These are phyloP conservation scores for Cetraspora pellucida DNA, from an alignment of 192 early-diverging fungal genomes.

Conservation along the genomic window DNA sequence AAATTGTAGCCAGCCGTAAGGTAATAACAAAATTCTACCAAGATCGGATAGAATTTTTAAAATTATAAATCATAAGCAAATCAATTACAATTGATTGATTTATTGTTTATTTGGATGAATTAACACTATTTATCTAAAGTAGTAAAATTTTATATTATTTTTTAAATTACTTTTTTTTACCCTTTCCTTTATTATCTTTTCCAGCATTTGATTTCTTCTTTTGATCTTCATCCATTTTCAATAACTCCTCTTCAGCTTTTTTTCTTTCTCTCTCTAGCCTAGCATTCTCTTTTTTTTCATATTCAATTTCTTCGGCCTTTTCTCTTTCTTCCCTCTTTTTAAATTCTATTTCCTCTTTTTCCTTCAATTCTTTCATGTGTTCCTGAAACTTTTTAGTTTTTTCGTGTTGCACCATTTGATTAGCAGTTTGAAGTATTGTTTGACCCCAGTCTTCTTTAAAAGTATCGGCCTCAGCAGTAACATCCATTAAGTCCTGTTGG, in stretches of 20 bases:
- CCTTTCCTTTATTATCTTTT: constrained; percentile 34
- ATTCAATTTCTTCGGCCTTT: constrained; percentile 45
- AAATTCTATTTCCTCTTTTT: constrained; percentile 52
- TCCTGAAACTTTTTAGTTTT: constrained; percentile 51
- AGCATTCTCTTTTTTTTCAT: constrained; percentile 46
- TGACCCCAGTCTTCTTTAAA: constrained; percentile 80
- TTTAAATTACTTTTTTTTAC: not conserved
- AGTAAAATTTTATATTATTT: no score
- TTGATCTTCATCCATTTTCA: constrained; percentile 45
- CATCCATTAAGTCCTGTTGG: constrained; percentile 76
- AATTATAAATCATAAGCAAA: no score
- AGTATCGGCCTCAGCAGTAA: constrained; percentile 81
- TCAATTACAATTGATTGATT: no score
- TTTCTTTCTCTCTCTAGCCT: constrained; percentile 42
- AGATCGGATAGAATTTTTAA: no score
- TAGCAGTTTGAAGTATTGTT: constrained; percentile 80
- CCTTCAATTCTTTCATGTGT: constrained; percentile 52
- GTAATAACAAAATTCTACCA: no score
- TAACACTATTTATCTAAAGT: no score
- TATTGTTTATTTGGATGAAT: no score
- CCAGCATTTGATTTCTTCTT: constrained; percentile 41
- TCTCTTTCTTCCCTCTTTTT: constrained; percentile 50
- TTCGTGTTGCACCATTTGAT: constrained; percentile 73
- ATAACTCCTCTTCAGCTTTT: constrained; percentile 49
- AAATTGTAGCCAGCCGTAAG: no score